Conservation (phyloP, 768 basidiomycete species). For the Mycena leptocephala region DNA sequence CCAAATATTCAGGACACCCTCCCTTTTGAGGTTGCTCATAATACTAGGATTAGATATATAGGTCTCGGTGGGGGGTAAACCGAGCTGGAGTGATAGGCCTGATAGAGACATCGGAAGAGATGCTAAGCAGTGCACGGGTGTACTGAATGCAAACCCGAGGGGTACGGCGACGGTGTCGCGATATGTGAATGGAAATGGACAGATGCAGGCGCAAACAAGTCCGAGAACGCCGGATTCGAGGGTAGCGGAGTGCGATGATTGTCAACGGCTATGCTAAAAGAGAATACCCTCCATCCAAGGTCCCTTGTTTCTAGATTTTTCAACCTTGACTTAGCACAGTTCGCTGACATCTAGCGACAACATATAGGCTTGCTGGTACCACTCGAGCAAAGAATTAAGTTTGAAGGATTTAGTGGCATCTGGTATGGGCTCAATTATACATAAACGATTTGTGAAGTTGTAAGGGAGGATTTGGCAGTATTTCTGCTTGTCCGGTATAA, state of each 20-base stretch:
- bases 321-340: background rate
- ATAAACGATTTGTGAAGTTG: background rate
- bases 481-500: slow-evolving; percentile 8
- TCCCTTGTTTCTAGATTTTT: background rate
- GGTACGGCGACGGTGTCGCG: too few species aligned
- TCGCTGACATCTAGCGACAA: background rate
- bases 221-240: background rate
- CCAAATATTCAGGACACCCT: too few species aligned
- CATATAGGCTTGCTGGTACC: background rate
- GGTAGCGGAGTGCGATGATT: background rate
- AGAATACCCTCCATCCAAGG: background rate
- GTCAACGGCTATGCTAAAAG: too few species aligned
- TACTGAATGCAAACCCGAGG: too few species aligned
- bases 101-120: too few species aligned
- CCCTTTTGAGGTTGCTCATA: too few species aligned
- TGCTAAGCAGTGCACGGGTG: too few species aligned
- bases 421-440: background rate
- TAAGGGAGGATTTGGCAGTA: background rate
- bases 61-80: too few species aligned
- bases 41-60: too few species aligned
- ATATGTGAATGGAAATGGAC: too few species aligned
- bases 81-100: too few species aligned
- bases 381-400: slow-evolving; percentile 6
- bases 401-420: background rate
- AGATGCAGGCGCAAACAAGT: too few species aligned